A percentile compares a stretch with the other conserved stretches of the same genome.
phyloP scores from a whole-genome alignment of 805 yeast species.

The Candida nemodendra region DNA sequence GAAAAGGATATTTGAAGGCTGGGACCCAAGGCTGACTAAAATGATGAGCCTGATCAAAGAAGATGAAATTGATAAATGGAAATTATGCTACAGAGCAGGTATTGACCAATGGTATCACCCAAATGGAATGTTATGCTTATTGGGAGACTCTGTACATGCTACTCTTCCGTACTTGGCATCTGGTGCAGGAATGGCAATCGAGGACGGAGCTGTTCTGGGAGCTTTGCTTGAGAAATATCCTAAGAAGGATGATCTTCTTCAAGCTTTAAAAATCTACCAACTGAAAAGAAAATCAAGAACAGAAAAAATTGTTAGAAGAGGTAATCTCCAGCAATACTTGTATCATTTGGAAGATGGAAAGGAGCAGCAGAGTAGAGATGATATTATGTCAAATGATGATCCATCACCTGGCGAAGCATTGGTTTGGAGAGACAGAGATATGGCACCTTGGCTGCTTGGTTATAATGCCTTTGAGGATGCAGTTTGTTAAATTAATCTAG shows the following conservation, averaged over 20 bases:
- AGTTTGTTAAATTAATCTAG: neutral
- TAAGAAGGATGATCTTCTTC: slow-evolving; percentile 21
- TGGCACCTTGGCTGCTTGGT: slow-evolving; percentile 30
- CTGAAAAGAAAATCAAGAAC: slow-evolving; percentile 27
- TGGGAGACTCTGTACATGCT: slow-evolving; percentile 38
- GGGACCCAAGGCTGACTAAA: slow-evolving; percentile 30
- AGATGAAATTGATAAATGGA: slow-evolving; percentile 28
- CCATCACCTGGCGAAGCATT: slow-evolving; percentile 25
- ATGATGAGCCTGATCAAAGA: slow-evolving; percentile 22
- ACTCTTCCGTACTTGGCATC: slow-evolving; percentile 34
- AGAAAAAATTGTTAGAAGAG: slow-evolving; percentile 25
- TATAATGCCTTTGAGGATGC: slow-evolving; percentile 31
- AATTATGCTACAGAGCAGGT: slow-evolving; percentile 27
- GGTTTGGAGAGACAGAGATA: slow-evolving; percentile 29
- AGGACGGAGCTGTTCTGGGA: slow-evolving; percentile 34
- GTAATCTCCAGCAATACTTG: slow-evolving; percentile 21
- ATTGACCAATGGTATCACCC: slow-evolving; percentile 29
- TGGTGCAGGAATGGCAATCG: slow-evolving; percentile 37
- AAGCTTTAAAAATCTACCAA: slow-evolving; percentile 20
- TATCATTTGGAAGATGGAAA: slow-evolving; percentile 32
- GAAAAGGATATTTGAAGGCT: slow-evolving; percentile 21
- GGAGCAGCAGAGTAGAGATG: slow-evolving; percentile 28
- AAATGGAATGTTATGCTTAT: slow-evolving; percentile 25
- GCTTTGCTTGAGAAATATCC: slow-evolving; percentile 21
- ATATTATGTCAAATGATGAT: slow-evolving; percentile 8